Base-by-base conservation (phyloP, 2,329 filamentous ascomycete species). In the Ambrosiella xylebori region DNA sequence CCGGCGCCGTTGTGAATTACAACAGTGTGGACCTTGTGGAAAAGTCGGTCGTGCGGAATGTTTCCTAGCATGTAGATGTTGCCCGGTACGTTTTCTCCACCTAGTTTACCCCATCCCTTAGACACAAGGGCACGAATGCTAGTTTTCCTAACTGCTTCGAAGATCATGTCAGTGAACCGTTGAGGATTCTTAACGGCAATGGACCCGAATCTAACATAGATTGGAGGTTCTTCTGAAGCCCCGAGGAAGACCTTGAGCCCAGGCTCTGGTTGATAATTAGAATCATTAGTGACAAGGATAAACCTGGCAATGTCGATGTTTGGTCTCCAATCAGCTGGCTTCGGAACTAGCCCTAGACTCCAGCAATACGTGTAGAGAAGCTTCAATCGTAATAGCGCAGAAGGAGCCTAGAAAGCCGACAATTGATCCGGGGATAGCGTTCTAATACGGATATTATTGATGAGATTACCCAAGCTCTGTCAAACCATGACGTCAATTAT, bases 401-500 rank as follows among this genome's bases (percentile, higher is more conserved):
- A 85, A 0, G 86, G 85, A 0, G 85, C 86, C 85, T 85, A 89
- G 0, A 89, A 71, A 0, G 82, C 86, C 40, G 82, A 86, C 1
- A 91, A 80, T 0, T 85, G 83, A 62, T 90, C 86, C 0, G 91
- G 70, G 1, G 77, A 78, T 0, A 91, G 71, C 0, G 81, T 86
- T 57, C 82, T 79, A 4, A 80, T 74, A 52, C 87, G 76, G 63
- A 90, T 88, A 36, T 80, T 73, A 65, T 91, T 91, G 62, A 91
- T 78, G 36, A 91, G 71, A 66, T 90, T 86, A 1, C 86, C 86
- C 0, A 91, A 74, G 0, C 89, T 90, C 68, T 95, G 88, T 89
- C 89, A 95, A 1, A 88, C 85, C 77, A 91, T 87, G 79, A 88
- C 84, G 66, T 91, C 86, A 1, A 91, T 85, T 40, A 91, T 70